Evolutionary conservation across 345 rosid species (phyloP).

Genomic region (Bruguiera sexangula): DNA sequence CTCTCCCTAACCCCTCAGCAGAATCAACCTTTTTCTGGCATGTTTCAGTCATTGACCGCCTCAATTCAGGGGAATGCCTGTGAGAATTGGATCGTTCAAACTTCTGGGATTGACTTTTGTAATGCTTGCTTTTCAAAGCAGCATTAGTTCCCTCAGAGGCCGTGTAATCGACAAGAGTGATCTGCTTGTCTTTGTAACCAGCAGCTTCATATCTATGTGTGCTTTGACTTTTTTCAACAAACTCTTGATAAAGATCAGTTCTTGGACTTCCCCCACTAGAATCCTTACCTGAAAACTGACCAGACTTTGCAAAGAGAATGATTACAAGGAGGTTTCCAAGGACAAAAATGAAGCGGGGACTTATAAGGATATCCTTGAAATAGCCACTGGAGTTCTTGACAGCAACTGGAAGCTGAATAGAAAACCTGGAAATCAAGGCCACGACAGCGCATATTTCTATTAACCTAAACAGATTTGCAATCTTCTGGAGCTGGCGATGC

Average conservation of each 20-base stretch:
- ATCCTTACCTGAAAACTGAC: conserved; percentile 46
- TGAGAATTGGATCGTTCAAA: conserved; percentile 11
- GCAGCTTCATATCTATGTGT: conserved; percentile 12
- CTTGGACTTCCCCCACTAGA: conserved; percentile 22
- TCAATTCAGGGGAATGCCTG: conserved; percentile 37
- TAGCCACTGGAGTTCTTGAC: conserved; percentile 56
- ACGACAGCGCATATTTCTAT: conserved; percentile 52
- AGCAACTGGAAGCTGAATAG: conserved; percentile 46
- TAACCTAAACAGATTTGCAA: conserved; percentile 54
- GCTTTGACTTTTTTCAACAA: conserved; percentile 32
- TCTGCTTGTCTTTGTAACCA: conserved; percentile 39
- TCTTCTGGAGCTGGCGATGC: conserved; percentile 38
- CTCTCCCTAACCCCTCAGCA: conserved; percentile 23
- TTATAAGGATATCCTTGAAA: conserved; percentile 51
- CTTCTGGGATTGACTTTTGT: conserved; percentile 48
- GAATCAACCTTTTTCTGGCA: conserved; percentile 29
- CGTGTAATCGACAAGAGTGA: conserved; percentile 13
- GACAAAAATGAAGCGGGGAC: conserved; percentile 74
- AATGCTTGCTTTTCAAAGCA: conserved; percentile 26
- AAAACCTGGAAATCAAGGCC: conserved; percentile 54
- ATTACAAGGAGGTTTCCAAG: conserved; percentile 73
- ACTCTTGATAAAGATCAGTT: conserved; percentile 44
- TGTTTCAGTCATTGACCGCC: conserved; percentile 47
- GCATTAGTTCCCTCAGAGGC: conserved; percentile 12
- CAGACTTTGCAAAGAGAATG: conserved; percentile 65